Percentiles rank a stretch among this genome's conserved stretches.
Conservation (phyloP, 2,329 filamentous ascomycete species). For the Calonectria hawksworthii region DNA sequence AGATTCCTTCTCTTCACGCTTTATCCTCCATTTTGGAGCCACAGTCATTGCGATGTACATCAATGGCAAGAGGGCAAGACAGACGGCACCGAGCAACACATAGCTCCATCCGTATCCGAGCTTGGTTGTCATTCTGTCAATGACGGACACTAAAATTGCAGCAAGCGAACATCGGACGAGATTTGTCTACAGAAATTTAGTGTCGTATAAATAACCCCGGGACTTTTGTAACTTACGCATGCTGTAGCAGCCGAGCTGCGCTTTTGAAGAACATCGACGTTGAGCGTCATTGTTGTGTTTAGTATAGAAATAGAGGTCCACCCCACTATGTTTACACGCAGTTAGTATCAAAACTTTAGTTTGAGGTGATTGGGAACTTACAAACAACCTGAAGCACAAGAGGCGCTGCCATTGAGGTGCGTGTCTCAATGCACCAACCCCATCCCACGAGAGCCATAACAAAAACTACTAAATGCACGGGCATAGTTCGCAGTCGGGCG, state of each 20-base stretch:
- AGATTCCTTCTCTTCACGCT: background rate
- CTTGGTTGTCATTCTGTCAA: constrained; percentile 17
- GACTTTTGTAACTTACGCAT: constrained; percentile 1
- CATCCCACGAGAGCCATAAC: constrained; percentile 20
- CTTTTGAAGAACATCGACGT: constrained; percentile 20
- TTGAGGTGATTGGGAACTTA: background rate
- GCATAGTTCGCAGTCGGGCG: constrained; percentile 24
- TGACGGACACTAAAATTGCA: constrained; percentile 25
- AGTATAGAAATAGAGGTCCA: constrained; percentile 28
- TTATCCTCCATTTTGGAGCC: constrained; percentile 19
- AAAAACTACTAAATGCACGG: constrained; percentile 15
- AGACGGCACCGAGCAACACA: constrained; percentile 21
- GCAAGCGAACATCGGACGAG: constrained; percentile 26
- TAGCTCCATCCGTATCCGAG: constrained; percentile 29
- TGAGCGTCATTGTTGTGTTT: constrained; percentile 30
- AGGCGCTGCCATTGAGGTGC: constrained; percentile 17
- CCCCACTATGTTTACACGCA: background rate
- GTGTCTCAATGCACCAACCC: constrained; percentile 24
- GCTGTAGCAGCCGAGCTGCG: constrained; percentile 25
- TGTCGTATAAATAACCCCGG: background rate
- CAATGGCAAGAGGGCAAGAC: constrained; percentile 6
- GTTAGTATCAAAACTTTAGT: background rate
- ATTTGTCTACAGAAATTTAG: constrained; percentile 11
- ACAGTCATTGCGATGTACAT: constrained; percentile 18
- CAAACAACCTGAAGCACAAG: constrained; percentile 26